A percentile compares a stretch with the other conserved stretches of the same genome.
Conservation (phyloP, 169 alveolate species). For the Eimeria zaria region DNA sequence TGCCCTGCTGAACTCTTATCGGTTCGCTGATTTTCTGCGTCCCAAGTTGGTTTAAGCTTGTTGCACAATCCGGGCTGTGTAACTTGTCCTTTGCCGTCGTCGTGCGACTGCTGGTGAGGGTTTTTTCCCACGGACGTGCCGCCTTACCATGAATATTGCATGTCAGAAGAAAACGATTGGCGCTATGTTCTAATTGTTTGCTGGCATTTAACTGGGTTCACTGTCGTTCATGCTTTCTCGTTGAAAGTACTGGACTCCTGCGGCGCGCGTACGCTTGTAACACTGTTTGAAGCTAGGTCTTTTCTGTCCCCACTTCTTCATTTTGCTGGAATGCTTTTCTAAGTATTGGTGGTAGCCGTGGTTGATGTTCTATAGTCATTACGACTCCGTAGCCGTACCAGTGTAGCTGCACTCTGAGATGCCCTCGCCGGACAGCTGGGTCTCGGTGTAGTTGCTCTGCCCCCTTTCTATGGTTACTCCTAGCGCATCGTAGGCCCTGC, state of each 20-base stretch:
- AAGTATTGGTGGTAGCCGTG: background rate
- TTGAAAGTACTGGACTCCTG: background rate
- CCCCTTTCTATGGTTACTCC: background rate
- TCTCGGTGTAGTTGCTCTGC: background rate
- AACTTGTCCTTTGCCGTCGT: background rate
- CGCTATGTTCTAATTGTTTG: background rate
- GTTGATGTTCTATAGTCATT: background rate
- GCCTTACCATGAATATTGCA: background rate
- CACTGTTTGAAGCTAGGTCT: background rate
- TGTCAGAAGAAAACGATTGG: background rate
- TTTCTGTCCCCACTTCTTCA: background rate
- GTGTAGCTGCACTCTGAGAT: background rate
- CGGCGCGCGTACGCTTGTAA: background rate
- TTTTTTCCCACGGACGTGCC: background rate
- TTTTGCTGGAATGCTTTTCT: no score
- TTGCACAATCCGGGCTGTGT: background rate
- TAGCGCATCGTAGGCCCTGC: background rate
- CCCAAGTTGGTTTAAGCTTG: background rate
- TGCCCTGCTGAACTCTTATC: background rate
- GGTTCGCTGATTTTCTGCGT: background rate
- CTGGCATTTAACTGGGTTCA: background rate
- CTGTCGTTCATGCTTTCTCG: background rate
- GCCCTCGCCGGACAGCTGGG: background rate
- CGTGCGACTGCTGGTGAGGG: background rate
- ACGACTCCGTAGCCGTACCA: background rate